Evolutionary conservation across 2,329 filamentous ascomycete genomes (phyloP).

Genomic region (Furcasterigmium sp.): DNA sequence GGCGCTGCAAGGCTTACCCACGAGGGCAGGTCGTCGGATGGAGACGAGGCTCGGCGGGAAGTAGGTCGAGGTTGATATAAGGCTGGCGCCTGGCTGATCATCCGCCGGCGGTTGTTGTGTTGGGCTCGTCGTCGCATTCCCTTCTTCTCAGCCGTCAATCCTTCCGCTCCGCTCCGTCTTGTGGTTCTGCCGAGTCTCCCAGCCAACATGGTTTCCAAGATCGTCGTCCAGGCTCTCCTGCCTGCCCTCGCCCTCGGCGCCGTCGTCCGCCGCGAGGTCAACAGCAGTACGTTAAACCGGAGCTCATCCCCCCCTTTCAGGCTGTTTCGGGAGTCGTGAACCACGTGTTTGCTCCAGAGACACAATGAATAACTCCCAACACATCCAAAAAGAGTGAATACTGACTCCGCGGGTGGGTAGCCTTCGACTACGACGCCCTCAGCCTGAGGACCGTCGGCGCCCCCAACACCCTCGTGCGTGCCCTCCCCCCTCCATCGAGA

Average conservation of each 20-base stretch:
- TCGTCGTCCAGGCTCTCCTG: constrained; percentile 1
- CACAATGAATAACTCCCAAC: too few species aligned
- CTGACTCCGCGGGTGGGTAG: too few species aligned
- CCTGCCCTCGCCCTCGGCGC: background rate
- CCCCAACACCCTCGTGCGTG: constrained; percentile 28
- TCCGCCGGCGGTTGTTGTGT: too few species aligned
- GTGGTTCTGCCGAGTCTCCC: background rate
- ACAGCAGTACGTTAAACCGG: too few species aligned
- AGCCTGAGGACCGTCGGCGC: constrained; percentile 27
- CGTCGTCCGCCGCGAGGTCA: background rate
- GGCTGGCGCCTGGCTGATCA: too few species aligned
- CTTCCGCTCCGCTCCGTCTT: background rate
- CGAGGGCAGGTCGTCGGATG: background rate
- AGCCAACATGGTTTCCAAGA: constrained; percentile 1
- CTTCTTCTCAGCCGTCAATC: too few species aligned
- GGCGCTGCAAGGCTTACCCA: background rate
- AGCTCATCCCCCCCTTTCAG: too few species aligned
- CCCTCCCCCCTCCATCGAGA: background rate
- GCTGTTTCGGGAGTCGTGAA: too few species aligned
- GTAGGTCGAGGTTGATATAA: background rate
- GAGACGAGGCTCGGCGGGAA: background rate
- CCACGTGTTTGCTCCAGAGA: too few species aligned
- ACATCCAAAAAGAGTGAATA: too few species aligned
- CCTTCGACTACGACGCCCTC: constrained; percentile 22
- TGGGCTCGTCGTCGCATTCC: too few species aligned